Conservation (phyloP, 1,284 basidiomycete genomes). For the Neolentinus lepideus region DNA sequence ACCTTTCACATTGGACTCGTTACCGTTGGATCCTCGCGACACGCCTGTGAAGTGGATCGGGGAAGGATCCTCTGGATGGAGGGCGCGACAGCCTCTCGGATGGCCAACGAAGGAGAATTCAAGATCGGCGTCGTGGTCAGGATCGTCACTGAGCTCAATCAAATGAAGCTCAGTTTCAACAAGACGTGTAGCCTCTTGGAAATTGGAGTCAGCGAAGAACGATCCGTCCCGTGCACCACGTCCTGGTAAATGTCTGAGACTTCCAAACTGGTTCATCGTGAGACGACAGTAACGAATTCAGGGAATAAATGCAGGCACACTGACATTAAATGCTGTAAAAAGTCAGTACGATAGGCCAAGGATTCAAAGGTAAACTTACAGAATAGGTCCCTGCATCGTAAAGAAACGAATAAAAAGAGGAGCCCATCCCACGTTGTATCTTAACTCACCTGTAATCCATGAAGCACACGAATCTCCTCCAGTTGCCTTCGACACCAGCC, state of each 20-base stretch:
- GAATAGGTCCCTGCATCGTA: constrained; percentile 44
- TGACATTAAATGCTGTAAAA: constrained; percentile 53
- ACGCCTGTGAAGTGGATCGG: constrained; percentile 48
- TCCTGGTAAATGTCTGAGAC: constrained; percentile 24
- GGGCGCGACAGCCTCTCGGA: constrained; percentile 5
- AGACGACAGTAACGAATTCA: background rate
- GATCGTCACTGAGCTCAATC: constrained; percentile 22
- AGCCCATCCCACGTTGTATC: background rate
- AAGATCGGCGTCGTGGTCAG: constrained; percentile 3
- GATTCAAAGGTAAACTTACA: constrained; percentile 27
- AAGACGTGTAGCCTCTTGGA: constrained; percentile 57
- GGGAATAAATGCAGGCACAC: constrained; percentile 10
- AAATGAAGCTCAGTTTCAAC: constrained; percentile 51
- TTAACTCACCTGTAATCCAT: constrained; percentile 62
- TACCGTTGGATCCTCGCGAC: constrained; percentile 36
- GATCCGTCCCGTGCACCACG: constrained; percentile 23
- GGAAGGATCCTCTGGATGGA: constrained; percentile 24
- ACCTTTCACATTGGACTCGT: constrained; percentile 44
- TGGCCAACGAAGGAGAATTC: constrained; percentile 5
- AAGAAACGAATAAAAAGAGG: too few species aligned
- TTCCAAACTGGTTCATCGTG: constrained; percentile 27
- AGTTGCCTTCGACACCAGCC: constrained; percentile 65
- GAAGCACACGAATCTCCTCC: constrained; percentile 64
- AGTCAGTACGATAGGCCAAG: constrained; percentile 5
- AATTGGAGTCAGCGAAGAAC: constrained; percentile 49